Conservation (phyloP, 805 yeast genomes). For the Myxozyma vanderwaltii region DNA sequence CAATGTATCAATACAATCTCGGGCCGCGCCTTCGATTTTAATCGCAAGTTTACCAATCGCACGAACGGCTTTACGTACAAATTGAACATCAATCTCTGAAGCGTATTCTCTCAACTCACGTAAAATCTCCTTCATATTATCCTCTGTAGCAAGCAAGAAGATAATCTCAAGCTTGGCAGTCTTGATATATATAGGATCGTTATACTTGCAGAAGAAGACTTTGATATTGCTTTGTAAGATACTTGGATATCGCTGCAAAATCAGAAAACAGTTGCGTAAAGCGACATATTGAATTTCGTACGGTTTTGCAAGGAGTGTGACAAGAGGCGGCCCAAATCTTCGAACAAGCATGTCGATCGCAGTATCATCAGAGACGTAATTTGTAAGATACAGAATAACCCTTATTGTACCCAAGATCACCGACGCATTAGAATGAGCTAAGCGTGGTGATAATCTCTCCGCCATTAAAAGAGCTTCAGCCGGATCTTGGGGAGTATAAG, state of each 20-base stretch:
- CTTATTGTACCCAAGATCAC: slow-evolving; percentile 79
- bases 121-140: slow-evolving; percentile 62
- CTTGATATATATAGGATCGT: slow-evolving; percentile 85
- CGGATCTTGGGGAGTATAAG: slow-evolving; percentile 70
- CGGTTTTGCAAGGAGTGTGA: slow-evolving; percentile 63
- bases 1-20: slow-evolving; percentile 64
- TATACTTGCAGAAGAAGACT: slow-evolving; percentile 76
- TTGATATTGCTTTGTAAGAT: slow-evolving; percentile 67
- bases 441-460: slow-evolving; percentile 64
- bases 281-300: slow-evolving; percentile 85
- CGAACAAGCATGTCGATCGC: slow-evolving; percentile 58
- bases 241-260: slow-evolving; percentile 66
- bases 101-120: slow-evolving; percentile 84
- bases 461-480: slow-evolving; percentile 67
- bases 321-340: slow-evolving; percentile 67
- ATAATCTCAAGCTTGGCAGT: slow-evolving; percentile 89
- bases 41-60: slow-evolving; percentile 90
- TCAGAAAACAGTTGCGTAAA: slow-evolving; percentile 73
- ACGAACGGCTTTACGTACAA: slow-evolving; percentile 83
- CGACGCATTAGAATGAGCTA: slow-evolving; percentile 79
- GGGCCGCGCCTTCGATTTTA: slow-evolving; percentile 64
- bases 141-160: slow-evolving; percentile 69
- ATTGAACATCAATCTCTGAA: slow-evolving; percentile 78
- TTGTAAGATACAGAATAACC: slow-evolving; percentile 67
- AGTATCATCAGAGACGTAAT: slow-evolving; percentile 63